Evolutionary conservation across 495 filamentous ascomycete species (phyloP), one percentile per base, ranked within the genome.

Genomic region (Sordaria brevicollis): DNA sequence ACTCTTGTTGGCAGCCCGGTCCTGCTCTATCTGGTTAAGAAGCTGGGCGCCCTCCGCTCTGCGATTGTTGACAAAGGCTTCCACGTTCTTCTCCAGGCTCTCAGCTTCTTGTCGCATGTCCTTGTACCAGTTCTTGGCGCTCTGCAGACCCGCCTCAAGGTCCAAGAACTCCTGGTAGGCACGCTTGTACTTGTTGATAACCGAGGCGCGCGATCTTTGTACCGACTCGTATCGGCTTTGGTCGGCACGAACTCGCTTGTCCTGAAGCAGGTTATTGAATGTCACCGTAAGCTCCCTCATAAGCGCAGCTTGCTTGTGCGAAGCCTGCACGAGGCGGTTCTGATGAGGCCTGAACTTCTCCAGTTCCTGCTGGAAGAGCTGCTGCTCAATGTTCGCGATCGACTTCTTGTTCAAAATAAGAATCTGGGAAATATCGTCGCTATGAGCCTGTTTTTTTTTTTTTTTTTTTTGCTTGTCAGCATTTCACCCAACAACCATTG

Each of bases 321-420:
- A 94, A 62, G 94, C 93, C 78, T 97, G 93, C 15, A 97, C 82
- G 13, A 99, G 84, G 35, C 96, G 87, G 72, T 88, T 96, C 77
- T 98, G 96, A 77, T 97, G 92, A 15, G 93, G 93, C 62, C 93
- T 86, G 81, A 96, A 99, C 78, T 99, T 99, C 78, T 97, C 96
- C 10, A 99, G 86, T 79, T 99, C 94, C 5, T 91, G 88, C 73
- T 96, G 91, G 79, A 99, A 99, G 13, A 98, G 87, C 75, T 94
- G 91, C 35, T 83, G 90, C 76, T 98, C 95, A 75, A 93, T 93
- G 76, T 90, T 93, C 36, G 92, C 84, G 71, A 97, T 92, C 2
- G 93, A 89, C 76, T 97, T 97, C 76, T 97, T 97, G 84, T 99
- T 99, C 39, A 99, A 84, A 65, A 99, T 98, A 73, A 98, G 81